These are phyloP conservation scores for Sugiyamaella valdiviana DNA, from an alignment of 805 yeast genomes.

Conservation along the genomic window DNA sequence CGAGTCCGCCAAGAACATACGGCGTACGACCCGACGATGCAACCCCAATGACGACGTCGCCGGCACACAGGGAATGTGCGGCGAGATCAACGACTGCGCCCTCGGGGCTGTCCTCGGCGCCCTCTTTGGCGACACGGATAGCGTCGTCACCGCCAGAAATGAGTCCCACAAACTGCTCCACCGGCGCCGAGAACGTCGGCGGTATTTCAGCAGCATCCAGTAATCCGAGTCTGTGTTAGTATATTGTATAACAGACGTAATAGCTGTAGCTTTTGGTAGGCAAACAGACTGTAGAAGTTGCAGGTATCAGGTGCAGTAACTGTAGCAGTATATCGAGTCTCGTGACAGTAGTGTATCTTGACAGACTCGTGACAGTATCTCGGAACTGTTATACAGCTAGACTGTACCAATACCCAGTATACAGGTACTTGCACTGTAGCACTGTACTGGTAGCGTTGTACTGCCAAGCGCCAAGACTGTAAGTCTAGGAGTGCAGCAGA, in stretches of 20 bases:
- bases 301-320: no score
- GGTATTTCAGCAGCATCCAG: slow-evolving; percentile 28
- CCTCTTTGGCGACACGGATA: slow-evolving; percentile 24
- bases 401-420: no score
- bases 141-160: slow-evolving; percentile 29
- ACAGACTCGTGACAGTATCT: no score
- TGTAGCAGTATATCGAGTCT: no score
- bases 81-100: slow-evolving; percentile 21
- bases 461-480: no score
- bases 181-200: slow-evolving; percentile 26
- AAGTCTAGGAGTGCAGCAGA: no score
- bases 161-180: slow-evolving; percentile 22
- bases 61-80: slow-evolving; percentile 13
- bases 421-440: no score
- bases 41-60: slow-evolving; percentile 25
- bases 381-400: no score
- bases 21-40: slow-evolving; percentile 31
- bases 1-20: slow-evolving; percentile 24
- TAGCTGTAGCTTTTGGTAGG: no score
- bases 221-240: slow-evolving; percentile 19
- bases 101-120: slow-evolving; percentile 24
- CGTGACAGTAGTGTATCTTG: no score
- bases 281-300: no score
- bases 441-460: no score
- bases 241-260: background rate